Base-by-base conservation (phyloP, 371 early-diverging fungal species). In the Mortierella sp. region DNA sequence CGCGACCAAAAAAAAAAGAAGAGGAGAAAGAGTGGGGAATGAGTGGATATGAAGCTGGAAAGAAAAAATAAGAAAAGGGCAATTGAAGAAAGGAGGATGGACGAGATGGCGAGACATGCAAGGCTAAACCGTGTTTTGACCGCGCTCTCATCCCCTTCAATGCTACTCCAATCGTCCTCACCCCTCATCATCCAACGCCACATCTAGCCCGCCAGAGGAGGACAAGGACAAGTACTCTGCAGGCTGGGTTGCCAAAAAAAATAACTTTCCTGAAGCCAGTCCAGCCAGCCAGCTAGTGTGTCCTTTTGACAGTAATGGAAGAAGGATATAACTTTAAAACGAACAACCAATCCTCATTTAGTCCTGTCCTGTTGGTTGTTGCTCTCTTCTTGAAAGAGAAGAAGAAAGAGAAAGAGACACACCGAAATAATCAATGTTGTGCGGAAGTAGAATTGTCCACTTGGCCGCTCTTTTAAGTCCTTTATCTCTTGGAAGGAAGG, bases 111-210 rank as follows among this genome's bases (percentile, higher is more conserved):
- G 54, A 71, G 31, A 28, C 46, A 71, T 74, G 61, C 75, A 78
- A 73, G 61, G 59, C 54, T 69, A 76, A 77, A 81, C 82, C 77
- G 78, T 81, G 75, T 82, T 82, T 82, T 74, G 82, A 75, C 71
- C 3, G 28, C 31, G 80, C 80, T 80, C 76, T 75, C 80, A 76
- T 43, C 44, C 46, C 54, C 54, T 43, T 48, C 48, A 50, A 34
- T 57, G 50, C 34, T 69, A 55, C 54, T 73, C 51, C 5, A n/a
- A 31, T 71, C 43, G 50, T 50, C 48, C 43, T 67, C 50, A 70
- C 55, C 73, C 24, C 50, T 77, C 61, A 61, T 57, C 50, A 69
- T 51, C 31, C 50, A 50, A 31, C 72, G 50, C 34, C 50, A 28
- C 71, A 70, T 70, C 71, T 70, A 70, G 46, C 43, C 48, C 50